These are phyloP conservation scores for Colletotrichum melonis DNA, from an alignment of 2,329 filamentous ascomycete genomes.

Conservation along the genomic window DNA sequence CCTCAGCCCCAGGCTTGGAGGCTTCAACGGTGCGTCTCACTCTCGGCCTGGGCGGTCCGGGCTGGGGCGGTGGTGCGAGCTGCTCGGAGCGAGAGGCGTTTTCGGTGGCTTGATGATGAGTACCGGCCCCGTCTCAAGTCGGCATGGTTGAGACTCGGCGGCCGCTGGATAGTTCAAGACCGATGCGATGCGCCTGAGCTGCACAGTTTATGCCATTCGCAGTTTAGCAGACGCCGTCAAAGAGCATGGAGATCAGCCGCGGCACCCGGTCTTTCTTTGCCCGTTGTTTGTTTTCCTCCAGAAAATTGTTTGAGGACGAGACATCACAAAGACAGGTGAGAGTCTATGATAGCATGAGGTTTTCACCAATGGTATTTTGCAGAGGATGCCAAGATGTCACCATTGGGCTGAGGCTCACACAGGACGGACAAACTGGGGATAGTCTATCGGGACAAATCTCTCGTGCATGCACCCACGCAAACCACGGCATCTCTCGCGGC, in stretches of 20 bases:
- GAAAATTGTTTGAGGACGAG: too few species aligned
- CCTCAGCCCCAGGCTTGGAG: not conserved
- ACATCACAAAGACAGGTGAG: not conserved
- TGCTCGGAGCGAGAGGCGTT: slow-evolving; percentile 6
- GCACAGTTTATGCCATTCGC: not conserved
- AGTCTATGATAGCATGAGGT: not conserved
- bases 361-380: too few species aligned
- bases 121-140: not conserved
- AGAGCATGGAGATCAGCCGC: not conserved
- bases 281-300: not conserved
- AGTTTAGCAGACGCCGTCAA: slow-evolving; percentile 1
- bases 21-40: slow-evolving; percentile 32
- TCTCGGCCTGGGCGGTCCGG: slow-evolving; percentile 17
- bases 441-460: slow-evolving; percentile 25
- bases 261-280: not conserved
- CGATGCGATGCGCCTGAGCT: not conserved
- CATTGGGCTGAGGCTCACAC: slow-evolving; percentile 22
- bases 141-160: slow-evolving; percentile 2
- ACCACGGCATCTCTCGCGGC: not conserved
- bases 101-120: slow-evolving; percentile 19
- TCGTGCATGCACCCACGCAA: slow-evolving; percentile 19
- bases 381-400: not conserved
- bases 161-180: slow-evolving; percentile 2
- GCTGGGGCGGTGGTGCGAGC: not conserved
- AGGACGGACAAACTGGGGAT: slow-evolving; percentile 19